phyloP scores from a whole-genome alignment of 768 basidiomycete species.

The Crepidotus variabilis region DNA sequence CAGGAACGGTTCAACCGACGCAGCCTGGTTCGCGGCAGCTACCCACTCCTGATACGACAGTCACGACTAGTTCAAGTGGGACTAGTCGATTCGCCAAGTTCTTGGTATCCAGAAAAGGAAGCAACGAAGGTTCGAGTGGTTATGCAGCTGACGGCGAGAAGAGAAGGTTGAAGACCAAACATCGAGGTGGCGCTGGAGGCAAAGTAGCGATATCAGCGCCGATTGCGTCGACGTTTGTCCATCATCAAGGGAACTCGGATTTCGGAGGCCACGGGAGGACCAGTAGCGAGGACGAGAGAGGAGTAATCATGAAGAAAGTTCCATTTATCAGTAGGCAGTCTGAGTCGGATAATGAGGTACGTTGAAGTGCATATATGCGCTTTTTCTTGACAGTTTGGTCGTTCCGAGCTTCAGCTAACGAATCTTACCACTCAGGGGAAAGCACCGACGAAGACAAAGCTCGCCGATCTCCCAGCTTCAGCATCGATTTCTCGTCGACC shows the following conservation, averaged over 20 bases:
- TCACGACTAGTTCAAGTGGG: neutral
- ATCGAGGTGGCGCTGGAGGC: slow-evolving; percentile 1
- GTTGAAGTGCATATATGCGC: neutral
- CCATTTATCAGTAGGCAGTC: neutral
- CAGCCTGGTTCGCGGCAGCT: neutral
- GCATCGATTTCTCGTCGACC: neutral
- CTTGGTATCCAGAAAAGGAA: slow-evolving; percentile 11
- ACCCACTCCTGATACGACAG: neutral
- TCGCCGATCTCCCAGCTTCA: neutral
- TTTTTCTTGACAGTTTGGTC: neutral
- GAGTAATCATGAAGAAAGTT: neutral
- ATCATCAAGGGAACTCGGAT: neutral
- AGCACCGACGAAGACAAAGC: neutral
- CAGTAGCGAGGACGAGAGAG: neutral
- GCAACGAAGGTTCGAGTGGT: slow-evolving; percentile 1
- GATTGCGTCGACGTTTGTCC: slow-evolving; percentile 2
- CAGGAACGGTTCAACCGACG: neutral
- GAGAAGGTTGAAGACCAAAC: neutral
- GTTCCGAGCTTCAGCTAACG: neutral
- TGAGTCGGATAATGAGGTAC: neutral
- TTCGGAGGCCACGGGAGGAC: neutral
- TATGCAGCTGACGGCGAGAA: slow-evolving; percentile 4
- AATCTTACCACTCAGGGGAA: neutral
- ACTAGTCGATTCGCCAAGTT: slow-evolving; percentile 9
- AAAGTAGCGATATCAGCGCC: slow-evolving; percentile 7